phyloP scores from a whole-genome alignment of 768 basidiomycete genomes.

The Agrocybe pediades region DNA sequence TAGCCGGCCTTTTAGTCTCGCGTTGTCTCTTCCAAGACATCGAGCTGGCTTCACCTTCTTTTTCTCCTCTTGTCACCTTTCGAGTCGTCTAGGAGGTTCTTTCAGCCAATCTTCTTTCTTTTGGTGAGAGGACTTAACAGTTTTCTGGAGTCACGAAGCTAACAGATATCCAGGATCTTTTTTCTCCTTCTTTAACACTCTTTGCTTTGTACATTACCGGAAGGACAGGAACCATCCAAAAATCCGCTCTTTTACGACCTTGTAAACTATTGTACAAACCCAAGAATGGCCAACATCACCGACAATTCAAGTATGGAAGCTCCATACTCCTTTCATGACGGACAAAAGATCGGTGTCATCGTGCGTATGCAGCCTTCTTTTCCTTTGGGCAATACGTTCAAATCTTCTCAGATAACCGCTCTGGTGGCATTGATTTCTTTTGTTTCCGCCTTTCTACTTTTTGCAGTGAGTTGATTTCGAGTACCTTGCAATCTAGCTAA shows the following conservation, averaged over 20 bases:
- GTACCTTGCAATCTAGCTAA: background rate
- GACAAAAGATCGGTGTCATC: slow-evolving; percentile 15
- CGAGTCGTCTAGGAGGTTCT: background rate
- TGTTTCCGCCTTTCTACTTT: slow-evolving; percentile 11
- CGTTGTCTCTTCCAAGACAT: background rate
- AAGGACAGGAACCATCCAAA: slow-evolving; percentile 6
- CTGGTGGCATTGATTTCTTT: slow-evolving; percentile 17
- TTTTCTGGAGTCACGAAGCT: background rate
- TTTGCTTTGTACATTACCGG: background rate
- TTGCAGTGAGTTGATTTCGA: slow-evolving; percentile 7
- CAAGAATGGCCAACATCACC: slow-evolving; percentile 3
- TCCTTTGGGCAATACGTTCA: background rate
- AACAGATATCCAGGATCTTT: background rate
- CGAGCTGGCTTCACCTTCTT: slow-evolving; percentile 5
- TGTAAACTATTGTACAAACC: background rate
- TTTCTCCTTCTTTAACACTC: background rate
- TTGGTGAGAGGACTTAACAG: background rate
- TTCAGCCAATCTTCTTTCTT: background rate
- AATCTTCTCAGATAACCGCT: slow-evolving; percentile 10
- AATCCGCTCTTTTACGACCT: slow-evolving; percentile 8
- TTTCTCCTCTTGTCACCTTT: background rate
- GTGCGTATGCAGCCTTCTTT: slow-evolving; percentile 4
- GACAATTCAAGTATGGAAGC: no score
- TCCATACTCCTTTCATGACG: slow-evolving; percentile 4
- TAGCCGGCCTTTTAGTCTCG: background rate